Evolutionary conservation across 495 filamentous ascomycete genomes (phyloP).

Genomic region (Daldinia vernicosa): DNA sequence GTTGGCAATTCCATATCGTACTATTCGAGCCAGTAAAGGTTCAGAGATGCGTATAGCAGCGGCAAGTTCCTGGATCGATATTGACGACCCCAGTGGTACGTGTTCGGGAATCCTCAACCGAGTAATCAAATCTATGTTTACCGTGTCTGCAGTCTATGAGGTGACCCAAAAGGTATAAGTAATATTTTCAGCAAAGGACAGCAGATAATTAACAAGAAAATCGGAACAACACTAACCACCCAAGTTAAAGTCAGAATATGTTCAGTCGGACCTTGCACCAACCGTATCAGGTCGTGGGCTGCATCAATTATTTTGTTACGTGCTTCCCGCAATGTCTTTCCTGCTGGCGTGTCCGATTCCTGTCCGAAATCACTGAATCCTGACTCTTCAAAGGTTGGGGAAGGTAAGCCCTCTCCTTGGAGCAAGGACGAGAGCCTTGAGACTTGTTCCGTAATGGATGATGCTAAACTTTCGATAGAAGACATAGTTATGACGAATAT

Average conservation of each 20-base stretch:
- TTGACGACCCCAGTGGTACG: conserved; percentile 43
- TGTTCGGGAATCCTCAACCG: conserved; percentile 45
- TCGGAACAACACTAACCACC: conserved; percentile 23
- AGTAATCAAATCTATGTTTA: conserved; percentile 21
- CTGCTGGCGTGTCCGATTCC: conserved; percentile 16
- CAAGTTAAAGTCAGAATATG: conserved; percentile 29
- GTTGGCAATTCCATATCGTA: conserved; percentile 51
- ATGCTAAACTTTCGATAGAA: conserved; percentile 19
- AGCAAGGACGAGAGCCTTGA: conserved; percentile 25
- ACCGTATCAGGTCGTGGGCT: conserved; percentile 26
- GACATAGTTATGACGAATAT: conserved; percentile 9
- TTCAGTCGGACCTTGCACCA: conserved; percentile 30
- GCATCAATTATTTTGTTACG: conserved; percentile 29
- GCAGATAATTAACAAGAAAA: neutral
- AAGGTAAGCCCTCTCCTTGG: conserved; percentile 15
- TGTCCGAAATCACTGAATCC: conserved; percentile 24
- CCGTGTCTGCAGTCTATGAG: conserved; percentile 11
- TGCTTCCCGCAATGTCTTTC: conserved; percentile 21
- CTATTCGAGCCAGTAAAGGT: conserved; percentile 42
- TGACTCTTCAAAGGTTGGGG: conserved; percentile 30
- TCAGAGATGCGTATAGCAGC: conserved; percentile 36
- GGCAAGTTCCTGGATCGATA: conserved; percentile 42
- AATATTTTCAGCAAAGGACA: neutral
- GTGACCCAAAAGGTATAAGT: neutral
- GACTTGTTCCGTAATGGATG: conserved; percentile 24